Base-by-base conservation (phyloP, 169 alveolate species). In the Eimeria necatrix region DNA sequence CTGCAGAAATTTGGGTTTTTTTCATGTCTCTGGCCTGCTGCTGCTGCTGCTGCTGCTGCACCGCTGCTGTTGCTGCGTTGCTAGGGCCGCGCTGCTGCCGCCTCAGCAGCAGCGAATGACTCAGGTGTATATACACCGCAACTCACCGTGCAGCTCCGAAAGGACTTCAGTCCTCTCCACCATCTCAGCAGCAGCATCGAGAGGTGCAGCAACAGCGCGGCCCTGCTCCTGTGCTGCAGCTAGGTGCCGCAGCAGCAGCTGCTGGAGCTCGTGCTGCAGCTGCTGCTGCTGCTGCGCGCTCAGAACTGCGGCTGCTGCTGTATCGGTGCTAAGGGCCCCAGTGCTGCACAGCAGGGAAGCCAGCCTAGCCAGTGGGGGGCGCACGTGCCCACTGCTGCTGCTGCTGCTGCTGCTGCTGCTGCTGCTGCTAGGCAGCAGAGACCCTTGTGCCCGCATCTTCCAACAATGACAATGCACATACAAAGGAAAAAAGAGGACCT, bases 191-290 rank as follows among this genome's bases (percentile, higher is more conserved):
- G 85, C 85, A 14, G 56, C 85, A 74, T 26, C 51, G 4, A 18
- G 20, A 41, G 85, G 85, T 8, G 32, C 59, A 41, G 85, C 85
- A 41, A 74, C 85, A 18, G 85, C 85, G 12, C 85, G 85, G 59
- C 85, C 56, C 22, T 74, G 60, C 85, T 74, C 53, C 85, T 74
- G 85, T n/a, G 85, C 85, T 32, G 85, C 85, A 26, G 85, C 85
- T 8, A 74, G 85, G 85, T 41, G 85, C 46, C 32, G 78, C 78
- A 68, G n/a, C 78, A 68, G 32, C 78, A 68, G 5, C 78, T 68
- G 78, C 78, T 68, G 78, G 46, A 68, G 78, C 32, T 68, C 78
- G 5, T 68, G 78, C 32, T 68, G 78, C 78, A 68, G 78, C 78
- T 68, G 78, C 78, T 68, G n/a, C 78, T 68, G 78, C 78, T 68